Evolutionary conservation across 2,329 filamentous ascomycete genomes (phyloP).

Genomic region (Colletotrichum higginsianum): DNA sequence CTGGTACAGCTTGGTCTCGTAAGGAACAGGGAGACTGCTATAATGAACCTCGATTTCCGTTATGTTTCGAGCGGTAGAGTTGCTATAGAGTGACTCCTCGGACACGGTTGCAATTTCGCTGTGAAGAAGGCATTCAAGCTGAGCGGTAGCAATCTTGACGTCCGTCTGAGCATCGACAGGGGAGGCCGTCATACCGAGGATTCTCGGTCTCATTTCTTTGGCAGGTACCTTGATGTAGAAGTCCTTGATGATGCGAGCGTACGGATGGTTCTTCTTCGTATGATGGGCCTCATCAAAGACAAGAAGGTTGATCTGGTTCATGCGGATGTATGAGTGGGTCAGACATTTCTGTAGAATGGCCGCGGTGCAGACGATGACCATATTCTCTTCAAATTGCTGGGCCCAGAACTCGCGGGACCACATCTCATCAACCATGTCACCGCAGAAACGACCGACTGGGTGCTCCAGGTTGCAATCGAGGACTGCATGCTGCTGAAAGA

Average conservation of each 20-base stretch:
- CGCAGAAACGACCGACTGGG: constrained; percentile 78
- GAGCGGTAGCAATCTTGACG: constrained; percentile 76
- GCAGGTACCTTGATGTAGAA: constrained; percentile 75
- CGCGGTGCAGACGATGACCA: constrained; percentile 93
- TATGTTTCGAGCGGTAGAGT: constrained; percentile 58
- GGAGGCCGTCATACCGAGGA: constrained; percentile 98
- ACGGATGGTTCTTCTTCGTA: constrained; percentile 93
- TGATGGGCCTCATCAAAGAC: constrained; percentile 98
- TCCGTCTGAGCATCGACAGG: constrained; percentile 89
- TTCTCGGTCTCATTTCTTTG: constrained; percentile 72
- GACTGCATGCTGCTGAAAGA: constrained; percentile 90
- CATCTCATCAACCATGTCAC: constrained; percentile 69
- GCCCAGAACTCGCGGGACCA: constrained; percentile 65
- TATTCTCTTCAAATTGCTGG: constrained; percentile 72
- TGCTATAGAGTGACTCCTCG: constrained; percentile 56
- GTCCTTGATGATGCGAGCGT: constrained; percentile 90
- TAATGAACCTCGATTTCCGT: constrained; percentile 65
- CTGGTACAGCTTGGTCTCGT: constrained; percentile 76
- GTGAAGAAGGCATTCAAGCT: constrained; percentile 84
- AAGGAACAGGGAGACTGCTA: constrained; percentile 61
- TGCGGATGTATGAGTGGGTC: constrained; percentile 82
- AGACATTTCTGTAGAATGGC: constrained; percentile 87
- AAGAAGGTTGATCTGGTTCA: constrained; percentile 88
- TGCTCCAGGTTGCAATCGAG: constrained; percentile 86
- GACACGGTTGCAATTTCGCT: constrained; percentile 84